Percentiles rank a stretch among this genome's conserved stretches.
Conservation (phyloP, 148 eudicot genomes). For the Silene conica region DNA sequence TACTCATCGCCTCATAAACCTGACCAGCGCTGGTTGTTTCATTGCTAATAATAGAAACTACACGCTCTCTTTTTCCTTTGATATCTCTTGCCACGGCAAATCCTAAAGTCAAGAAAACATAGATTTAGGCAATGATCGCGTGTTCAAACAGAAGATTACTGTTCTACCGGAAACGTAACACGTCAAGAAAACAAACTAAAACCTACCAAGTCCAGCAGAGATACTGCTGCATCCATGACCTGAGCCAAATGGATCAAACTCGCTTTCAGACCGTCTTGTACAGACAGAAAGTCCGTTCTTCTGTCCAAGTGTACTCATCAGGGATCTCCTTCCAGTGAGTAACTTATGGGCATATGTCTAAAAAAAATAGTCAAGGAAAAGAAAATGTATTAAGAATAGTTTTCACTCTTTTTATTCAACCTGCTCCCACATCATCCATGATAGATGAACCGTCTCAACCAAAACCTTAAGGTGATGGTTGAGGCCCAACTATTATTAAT, state of each 20-base stretch:
- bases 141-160: not conserved
- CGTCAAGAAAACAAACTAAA: slow-evolving; percentile 3
- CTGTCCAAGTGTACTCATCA: slow-evolving; percentile 43
- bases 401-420: not conserved
- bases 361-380: slow-evolving; percentile 15
- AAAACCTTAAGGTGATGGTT: no score
- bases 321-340: slow-evolving; percentile 75
- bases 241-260: slow-evolving; percentile 73
- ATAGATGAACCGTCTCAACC: no score
- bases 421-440: not conserved
- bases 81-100: slow-evolving; percentile 90
- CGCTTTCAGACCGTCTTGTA: slow-evolving; percentile 52
- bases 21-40: slow-evolving; percentile 77
- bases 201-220: slow-evolving; percentile 89
- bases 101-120: slow-evolving; percentile 35
- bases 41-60: slow-evolving; percentile 79
- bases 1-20: slow-evolving; percentile 90
- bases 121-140: not conserved
- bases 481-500: no score
- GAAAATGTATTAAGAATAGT: not conserved
- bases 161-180: not conserved
- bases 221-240: slow-evolving; percentile 97
- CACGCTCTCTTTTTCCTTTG: slow-evolving; percentile 75
- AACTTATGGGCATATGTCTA: slow-evolving; percentile 86
- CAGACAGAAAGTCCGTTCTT: slow-evolving; percentile 48